Evolutionary conservation across 208 protist species (phyloP), one percentile per base, ranked within the genome.

Genomic region (Acanthamoeba triangularis): DNA sequence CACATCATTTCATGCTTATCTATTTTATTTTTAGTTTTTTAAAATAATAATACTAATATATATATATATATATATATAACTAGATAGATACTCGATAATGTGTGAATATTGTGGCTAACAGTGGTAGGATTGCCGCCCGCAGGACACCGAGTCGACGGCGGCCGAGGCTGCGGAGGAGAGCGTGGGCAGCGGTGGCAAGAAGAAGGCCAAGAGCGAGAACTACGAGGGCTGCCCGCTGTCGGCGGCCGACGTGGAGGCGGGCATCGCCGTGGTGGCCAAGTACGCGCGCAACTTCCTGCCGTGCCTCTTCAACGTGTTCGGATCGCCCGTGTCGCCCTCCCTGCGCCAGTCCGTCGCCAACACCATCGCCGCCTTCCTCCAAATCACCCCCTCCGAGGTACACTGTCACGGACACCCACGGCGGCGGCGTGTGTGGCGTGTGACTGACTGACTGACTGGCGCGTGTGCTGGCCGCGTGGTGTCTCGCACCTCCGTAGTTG

Each of bases 231-330:
- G 69, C 30, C 69, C 69, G 69, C 28, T 88, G 52, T 35, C 80
- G 7, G 41, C 80, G 13, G 80, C 41, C 33, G 80, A 88, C 23
- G 47, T 37, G 41, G 25, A 88, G 33, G 80, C 80, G 23, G 80
- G n/a, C 80, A 20, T 88, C 5, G 25, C 18, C 3, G 80, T 37
- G 20, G 52, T 88, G 41, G 80, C 80, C 52, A 61, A 61, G 80
- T 88, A 63, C 52, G 20, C 80, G 10, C 80, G 80, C 41, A 88
- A 88, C 80, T 88, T 88, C 80, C 52, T 88, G 25, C 80, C 80
- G 41, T 63, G 47, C 47, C 52, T 88, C 47, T 88, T 88, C 80
- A 88, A 88, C 41, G 18, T 88, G 80, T 88, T 88, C n/a, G 80
- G 80, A 2, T 63, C 47, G 41, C 47, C 41, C 25, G 52, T 88